Conservation (phyloP, 2,329 filamentous ascomycete species). For the Stenocarpella maydis region DNA sequence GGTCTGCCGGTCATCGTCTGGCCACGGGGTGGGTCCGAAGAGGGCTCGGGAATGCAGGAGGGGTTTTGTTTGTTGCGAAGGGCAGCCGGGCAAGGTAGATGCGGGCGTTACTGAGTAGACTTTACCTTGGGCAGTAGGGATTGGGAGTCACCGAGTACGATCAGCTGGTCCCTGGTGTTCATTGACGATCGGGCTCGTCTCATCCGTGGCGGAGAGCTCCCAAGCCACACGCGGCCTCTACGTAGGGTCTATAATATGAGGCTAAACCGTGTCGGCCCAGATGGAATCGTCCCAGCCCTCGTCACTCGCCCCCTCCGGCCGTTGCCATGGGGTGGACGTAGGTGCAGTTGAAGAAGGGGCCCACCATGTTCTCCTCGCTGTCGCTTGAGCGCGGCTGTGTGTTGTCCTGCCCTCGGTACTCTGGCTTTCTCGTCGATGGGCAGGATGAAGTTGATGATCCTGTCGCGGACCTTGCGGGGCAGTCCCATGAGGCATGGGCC, state of each 20-base stretch:
- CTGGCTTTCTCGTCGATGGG: background rate
- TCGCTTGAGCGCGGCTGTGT: background rate
- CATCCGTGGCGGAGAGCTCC: too few species aligned
- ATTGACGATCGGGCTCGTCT: background rate
- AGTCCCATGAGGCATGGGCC: background rate
- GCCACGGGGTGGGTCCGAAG: too few species aligned
- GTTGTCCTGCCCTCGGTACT: background rate
- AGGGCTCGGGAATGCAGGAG: too few species aligned
- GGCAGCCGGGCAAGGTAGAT: too few species aligned
- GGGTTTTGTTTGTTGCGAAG: background rate
- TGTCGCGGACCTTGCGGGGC: background rate
- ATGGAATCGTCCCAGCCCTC: too few species aligned
- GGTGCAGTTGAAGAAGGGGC: background rate
- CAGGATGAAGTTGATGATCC: background rate
- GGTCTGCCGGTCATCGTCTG: too few species aligned
- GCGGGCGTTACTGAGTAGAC: too few species aligned
- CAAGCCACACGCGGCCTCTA: background rate
- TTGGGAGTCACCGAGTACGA: too few species aligned
- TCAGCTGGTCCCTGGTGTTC: background rate
- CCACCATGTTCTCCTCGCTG: too few species aligned
- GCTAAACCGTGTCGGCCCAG: too few species aligned
- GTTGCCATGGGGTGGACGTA: slow-evolving; percentile 7
- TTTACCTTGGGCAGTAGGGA: background rate
- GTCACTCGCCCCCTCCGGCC: too few species aligned
- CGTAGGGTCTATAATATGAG: too few species aligned